These are phyloP conservation scores for Withania somnifera DNA, from an alignment of 305 asterid genomes.

Conservation along the genomic window DNA sequence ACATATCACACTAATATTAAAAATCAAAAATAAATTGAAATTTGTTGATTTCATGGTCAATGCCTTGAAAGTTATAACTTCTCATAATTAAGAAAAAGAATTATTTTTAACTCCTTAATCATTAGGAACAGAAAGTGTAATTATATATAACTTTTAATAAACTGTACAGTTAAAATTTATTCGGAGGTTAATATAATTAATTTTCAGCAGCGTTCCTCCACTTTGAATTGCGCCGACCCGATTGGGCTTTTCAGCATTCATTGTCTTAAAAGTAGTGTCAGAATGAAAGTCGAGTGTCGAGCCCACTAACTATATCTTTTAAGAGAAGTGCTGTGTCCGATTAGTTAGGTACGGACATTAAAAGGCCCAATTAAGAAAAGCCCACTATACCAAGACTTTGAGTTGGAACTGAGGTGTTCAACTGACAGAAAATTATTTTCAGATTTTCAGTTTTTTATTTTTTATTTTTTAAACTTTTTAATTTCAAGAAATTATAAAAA, in stretches of 20 bases:
- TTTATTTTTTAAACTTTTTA: no score
- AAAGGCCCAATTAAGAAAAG: not conserved
- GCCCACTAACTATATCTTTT: not conserved
- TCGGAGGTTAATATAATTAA: no score
- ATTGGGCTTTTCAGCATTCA: not conserved
- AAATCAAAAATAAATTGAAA: not conserved
- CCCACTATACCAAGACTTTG: not conserved
- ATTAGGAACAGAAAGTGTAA: not conserved
- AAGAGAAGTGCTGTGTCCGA: not conserved
- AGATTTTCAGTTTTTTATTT: no score
- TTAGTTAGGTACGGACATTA: not conserved
- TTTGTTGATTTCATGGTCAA: not conserved
- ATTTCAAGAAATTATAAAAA: no score
- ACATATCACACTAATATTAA: not conserved
- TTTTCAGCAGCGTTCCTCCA: no score
- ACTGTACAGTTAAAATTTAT: not conserved
- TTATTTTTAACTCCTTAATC: not conserved
- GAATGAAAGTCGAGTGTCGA: not conserved
- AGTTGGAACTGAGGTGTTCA: no score
- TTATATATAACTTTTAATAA: not conserved
- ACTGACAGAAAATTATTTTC: no score
- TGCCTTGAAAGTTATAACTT: not conserved
- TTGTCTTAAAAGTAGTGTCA: conserved; percentile 1
- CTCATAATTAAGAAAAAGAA: not conserved
- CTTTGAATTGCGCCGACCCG: not conserved